Evolutionary conservation across 192 early-diverging fungal genomes (phyloP).

Genomic region (Chytriomyces sp.): DNA sequence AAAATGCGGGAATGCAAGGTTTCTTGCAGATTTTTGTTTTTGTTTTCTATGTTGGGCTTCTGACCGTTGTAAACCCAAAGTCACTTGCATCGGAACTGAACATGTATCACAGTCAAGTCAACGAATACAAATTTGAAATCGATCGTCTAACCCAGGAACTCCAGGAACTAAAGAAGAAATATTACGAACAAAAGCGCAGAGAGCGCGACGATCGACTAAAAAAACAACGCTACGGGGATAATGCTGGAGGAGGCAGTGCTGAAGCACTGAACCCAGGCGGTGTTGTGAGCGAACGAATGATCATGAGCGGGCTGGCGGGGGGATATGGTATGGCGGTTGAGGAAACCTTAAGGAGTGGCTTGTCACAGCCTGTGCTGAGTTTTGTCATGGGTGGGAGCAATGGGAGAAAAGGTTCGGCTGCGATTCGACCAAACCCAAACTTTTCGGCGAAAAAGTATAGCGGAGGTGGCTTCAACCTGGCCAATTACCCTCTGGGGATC

Average conservation of each 20-base stretch:
- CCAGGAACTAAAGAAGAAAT: slow-evolving; percentile 66
- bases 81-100: slow-evolving; percentile 67
- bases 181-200: slow-evolving; percentile 50
- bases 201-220: slow-evolving; percentile 13
- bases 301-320: background rate
- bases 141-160: slow-evolving; percentile 59
- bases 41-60: background rate
- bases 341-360: background rate
- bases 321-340: background rate
- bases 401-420: background rate
- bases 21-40: background rate
- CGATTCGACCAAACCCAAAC: slow-evolving; percentile 13
- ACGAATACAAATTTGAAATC: slow-evolving; percentile 68
- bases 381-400: background rate
- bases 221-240: slow-evolving; percentile 5
- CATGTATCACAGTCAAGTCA: slow-evolving; percentile 70
- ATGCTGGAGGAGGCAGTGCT: no score
- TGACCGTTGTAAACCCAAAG: slow-evolving; percentile 20
- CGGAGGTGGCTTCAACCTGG: slow-evolving; percentile 33
- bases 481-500: slow-evolving; percentile 15
- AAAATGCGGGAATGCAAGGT: slow-evolving; percentile 65
- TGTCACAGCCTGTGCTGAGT: background rate
- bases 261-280: slow-evolving; percentile 9
- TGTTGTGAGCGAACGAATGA: slow-evolving; percentile 29
- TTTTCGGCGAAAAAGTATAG: slow-evolving; percentile 14